Base-by-base conservation (phyloP, 106 monocot genomes). In the Amphibolis antarctica region DNA sequence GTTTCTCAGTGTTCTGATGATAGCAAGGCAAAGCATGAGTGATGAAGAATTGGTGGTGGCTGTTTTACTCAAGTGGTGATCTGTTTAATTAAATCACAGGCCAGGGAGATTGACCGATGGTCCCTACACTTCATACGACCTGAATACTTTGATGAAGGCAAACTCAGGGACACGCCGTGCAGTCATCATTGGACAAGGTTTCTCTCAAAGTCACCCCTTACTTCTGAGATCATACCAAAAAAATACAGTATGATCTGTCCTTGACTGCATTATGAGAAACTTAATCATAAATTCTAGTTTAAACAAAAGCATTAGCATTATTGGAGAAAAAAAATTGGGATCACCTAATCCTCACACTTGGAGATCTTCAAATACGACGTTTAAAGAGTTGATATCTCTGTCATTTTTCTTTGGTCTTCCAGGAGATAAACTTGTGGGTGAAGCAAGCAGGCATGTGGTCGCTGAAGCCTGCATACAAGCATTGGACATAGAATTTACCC, bases 391-490 rank as follows among this genome's bases (percentile, higher is more conserved):
- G n/a, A n/a, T n/a, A n/a, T n/a, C n/a, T n/a, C n/a, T n/a, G n/a
- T n/a, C n/a, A 36, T 43, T 30, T 61, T 61, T 42, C 20, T 29
- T 58, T 55, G 70, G n/a, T n/a, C n/a, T n/a, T 30, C 48, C 70
- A 89, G 96, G 96, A 28, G 96, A 96, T 68, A 80, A 90, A 53
- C 83, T 96, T 72, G 78, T 86, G 53, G 89, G 96, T 53, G 96
- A 96, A 69, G 81, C 74, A 23, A 96, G 96, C 76, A 89, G 96
- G 71, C 84, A 90, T 54, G 89, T 86, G 24, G 96, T 90, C 10
- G 96, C 96, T 48, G 96, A 96, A 82, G 96, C 96, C 30, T 96
- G 89, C 72, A 86, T 96, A 76, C 96, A 96, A 69, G 90, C 90
- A 15, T 57, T 96, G 71, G 96, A 96, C 69, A 78, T 90, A 36